Conservation (phyloP, 2,329 filamentous ascomycete genomes). For the Geosmithia morbida region DNA sequence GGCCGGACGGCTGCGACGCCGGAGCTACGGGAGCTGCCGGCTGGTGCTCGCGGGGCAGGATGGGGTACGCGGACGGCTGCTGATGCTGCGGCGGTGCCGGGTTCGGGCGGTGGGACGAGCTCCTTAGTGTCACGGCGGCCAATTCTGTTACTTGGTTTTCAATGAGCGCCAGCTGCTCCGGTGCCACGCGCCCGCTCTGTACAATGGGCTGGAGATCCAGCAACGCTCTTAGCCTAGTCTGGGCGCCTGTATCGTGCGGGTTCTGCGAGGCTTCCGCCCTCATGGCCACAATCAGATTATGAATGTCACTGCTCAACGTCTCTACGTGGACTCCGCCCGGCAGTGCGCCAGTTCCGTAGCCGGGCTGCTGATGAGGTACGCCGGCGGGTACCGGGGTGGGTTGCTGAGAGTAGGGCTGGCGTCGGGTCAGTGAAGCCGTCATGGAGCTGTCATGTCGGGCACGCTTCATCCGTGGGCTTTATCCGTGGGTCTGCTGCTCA, state of each 20-base stretch:
- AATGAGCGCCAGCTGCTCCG: constrained; percentile 71
- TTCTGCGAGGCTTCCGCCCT: constrained; percentile 62
- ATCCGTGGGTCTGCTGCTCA: constrained; percentile 5
- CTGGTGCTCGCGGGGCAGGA: constrained; percentile 1
- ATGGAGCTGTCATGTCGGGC: neutral
- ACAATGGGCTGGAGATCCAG: constrained; percentile 66
- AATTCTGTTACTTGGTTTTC: constrained; percentile 74
- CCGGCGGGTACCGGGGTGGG: constrained; percentile 23
- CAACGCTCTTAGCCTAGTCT: constrained; percentile 70
- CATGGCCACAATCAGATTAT: constrained; percentile 58
- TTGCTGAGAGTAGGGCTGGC: constrained; percentile 5
- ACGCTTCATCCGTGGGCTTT: no score
- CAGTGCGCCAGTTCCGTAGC: neutral
- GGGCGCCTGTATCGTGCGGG: constrained; percentile 60
- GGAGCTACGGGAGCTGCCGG: constrained; percentile 7
- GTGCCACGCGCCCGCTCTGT: constrained; percentile 61
- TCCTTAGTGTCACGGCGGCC: constrained; percentile 45
- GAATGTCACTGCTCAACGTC: constrained; percentile 70
- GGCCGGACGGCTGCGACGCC: neutral
- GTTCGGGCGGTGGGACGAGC: constrained; percentile 11
- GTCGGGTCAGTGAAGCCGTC: neutral
- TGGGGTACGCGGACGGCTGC: neutral
- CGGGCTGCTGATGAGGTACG: constrained; percentile 24
- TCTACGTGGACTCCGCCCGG: constrained; percentile 47
- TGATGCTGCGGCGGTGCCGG: neutral